phyloP scores from a whole-genome alignment of 1,284 basidiomycete genomes.

The Ceratobasidium sp. region DNA sequence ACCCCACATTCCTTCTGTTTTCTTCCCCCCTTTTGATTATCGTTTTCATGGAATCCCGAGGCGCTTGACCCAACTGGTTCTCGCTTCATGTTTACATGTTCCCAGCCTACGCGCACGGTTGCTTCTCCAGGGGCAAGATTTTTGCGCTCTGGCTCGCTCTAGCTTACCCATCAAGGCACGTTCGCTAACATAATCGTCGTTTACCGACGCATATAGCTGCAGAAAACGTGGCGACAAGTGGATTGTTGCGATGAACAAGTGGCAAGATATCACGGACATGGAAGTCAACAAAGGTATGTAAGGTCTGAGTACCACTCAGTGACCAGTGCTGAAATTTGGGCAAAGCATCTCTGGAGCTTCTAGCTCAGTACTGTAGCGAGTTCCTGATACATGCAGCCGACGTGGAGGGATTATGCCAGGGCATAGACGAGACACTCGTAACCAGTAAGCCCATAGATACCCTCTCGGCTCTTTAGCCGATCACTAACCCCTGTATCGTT shows the following conservation, averaged over 20 bases:
- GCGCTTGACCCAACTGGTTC: conserved; percentile 19
- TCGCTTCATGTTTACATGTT: conserved; percentile 11
- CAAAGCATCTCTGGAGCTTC: conserved; percentile 75
- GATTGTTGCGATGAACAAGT: conserved; percentile 99
- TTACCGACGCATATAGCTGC: conserved; percentile 70
- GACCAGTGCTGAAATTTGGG: neutral
- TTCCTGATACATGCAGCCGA: conserved; percentile 98
- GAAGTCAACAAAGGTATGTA: conserved; percentile 82
- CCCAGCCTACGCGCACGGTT: neutral
- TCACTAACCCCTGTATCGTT: conserved; percentile 9
- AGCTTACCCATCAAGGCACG: neutral
- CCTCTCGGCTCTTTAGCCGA: neutral
- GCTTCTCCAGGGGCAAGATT: neutral
- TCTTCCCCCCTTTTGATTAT: conserved; percentile 6
- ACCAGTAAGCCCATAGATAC: conserved; percentile 70
- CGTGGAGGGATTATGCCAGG: conserved; percentile 96
- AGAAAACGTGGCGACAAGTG: conserved; percentile 81
- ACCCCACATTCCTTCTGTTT: neutral
- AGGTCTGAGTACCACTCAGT: neutral
- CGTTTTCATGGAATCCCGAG: neutral
- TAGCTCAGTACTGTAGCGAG: conserved; percentile 88
- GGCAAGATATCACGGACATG: conserved; percentile 97
- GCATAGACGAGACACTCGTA: conserved; percentile 94
- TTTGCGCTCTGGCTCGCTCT: neutral
- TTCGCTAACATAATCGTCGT: conserved; percentile 8